Conservation (phyloP, 495 filamentous ascomycete species). For the Penicillium bialowiezense region DNA sequence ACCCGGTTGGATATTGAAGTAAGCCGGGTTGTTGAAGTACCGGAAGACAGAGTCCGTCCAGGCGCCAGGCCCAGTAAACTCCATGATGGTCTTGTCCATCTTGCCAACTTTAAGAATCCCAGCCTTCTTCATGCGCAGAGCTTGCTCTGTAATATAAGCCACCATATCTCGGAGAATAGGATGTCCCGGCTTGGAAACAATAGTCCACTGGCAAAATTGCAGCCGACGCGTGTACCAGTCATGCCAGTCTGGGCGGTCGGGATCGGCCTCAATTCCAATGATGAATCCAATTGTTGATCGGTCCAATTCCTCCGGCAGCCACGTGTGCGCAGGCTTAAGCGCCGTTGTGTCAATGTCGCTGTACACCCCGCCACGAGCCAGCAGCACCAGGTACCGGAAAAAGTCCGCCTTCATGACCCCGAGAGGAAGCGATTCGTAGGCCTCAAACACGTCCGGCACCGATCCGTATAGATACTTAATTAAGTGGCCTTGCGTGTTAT, state of each 20-base stretch:
- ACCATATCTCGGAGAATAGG: conserved; percentile 88
- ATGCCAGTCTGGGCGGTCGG: conserved; percentile 86
- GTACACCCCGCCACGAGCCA: conserved; percentile 93
- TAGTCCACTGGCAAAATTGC: conserved; percentile 99
- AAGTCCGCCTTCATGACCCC: conserved; percentile 95
- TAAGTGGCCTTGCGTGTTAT: conserved; percentile 76
- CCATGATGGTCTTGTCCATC: conserved; percentile 79
- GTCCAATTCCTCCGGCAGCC: conserved; percentile 79
- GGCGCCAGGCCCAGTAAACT: conserved; percentile 90
- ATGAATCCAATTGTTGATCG: conserved; percentile 76
- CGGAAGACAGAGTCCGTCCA: conserved; percentile 93
- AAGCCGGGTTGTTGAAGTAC: conserved; percentile 89
- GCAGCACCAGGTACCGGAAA: conserved; percentile 93
- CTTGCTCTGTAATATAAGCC: conserved; percentile 76
- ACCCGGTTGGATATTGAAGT: conserved; percentile 76
- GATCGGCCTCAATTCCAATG: conserved; percentile 94
- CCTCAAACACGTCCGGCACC: conserved; percentile 88
- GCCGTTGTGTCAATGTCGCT: conserved; percentile 94
- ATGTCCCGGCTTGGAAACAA: conserved; percentile 92
- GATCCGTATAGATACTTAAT: conserved; percentile 83
- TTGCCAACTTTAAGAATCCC: conserved; percentile 62
- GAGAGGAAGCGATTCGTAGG: conserved; percentile 79
- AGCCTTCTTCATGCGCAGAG: conserved; percentile 68
- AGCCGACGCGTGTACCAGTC: conserved; percentile 95
- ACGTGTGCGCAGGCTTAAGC: conserved; percentile 76